These are phyloP conservation scores for Nakazawaea ambrosiae DNA, from an alignment of 805 yeast genomes.

Conservation along the genomic window DNA sequence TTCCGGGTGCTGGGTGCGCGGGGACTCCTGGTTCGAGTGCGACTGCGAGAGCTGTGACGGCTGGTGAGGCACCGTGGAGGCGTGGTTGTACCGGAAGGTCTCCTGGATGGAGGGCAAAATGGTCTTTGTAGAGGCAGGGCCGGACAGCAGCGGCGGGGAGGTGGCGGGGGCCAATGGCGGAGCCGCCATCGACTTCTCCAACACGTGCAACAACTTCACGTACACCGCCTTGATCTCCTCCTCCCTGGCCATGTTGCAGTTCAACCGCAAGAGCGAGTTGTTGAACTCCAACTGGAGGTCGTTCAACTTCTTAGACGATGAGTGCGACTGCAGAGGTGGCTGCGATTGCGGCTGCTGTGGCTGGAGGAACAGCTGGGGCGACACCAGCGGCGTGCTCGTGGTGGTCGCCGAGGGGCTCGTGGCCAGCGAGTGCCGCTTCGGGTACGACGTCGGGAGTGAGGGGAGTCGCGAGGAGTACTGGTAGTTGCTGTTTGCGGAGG, in stretches of 20 bases:
- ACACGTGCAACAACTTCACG: slow-evolving; percentile 2
- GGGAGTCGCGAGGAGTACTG: slow-evolving; percentile 8
- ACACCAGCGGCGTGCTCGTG: neutral
- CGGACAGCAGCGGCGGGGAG: neutral
- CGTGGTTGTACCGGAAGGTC: slow-evolving; percentile 1
- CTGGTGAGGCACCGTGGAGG: too few relatives aligned
- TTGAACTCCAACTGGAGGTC: slow-evolving; percentile 12
- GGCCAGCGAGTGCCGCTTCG: neutral
- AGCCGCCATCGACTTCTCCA: neutral
- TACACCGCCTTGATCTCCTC: slow-evolving; percentile 9
- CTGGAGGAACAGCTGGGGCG: neutral
- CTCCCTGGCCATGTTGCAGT: slow-evolving; percentile 6
- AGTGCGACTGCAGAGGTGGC: neutral
- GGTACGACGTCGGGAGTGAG: slow-evolving; percentile 5
- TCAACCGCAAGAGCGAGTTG: slow-evolving; percentile 6
- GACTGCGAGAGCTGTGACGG: too few relatives aligned
- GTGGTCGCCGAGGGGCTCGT: neutral
- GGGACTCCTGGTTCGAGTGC: too few relatives aligned
- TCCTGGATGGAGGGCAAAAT: slow-evolving; percentile 13
- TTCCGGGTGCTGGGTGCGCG: too few relatives aligned
- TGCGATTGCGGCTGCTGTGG: neutral
- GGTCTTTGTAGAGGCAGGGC: neutral
- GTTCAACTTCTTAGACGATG: slow-evolving; percentile 3
- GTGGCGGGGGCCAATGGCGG: neutral
- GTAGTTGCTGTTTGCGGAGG: neutral